phyloP scores from a whole-genome alignment of 768 basidiomycete species.

The Lentinula sp. region DNA sequence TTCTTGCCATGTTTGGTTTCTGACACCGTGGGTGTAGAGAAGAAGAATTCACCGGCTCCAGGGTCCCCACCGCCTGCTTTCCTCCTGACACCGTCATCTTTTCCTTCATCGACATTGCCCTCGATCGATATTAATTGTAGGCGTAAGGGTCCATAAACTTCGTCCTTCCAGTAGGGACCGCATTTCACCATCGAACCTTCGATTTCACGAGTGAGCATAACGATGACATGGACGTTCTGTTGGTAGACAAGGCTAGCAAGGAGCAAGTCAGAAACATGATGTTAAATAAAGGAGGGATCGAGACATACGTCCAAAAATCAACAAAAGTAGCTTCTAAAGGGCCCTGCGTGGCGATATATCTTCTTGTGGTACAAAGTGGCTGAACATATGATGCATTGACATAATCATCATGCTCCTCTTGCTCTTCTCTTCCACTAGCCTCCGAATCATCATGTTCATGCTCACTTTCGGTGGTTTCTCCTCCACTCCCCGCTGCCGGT shows the following conservation, averaged over 20 bases:
- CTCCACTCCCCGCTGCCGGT: not conserved
- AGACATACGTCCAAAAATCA: slow-evolving; percentile 90
- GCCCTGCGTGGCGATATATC: slow-evolving; percentile 96
- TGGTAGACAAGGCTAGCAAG: slow-evolving; percentile 76
- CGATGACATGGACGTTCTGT: slow-evolving; percentile 89
- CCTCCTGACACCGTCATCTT: slow-evolving; percentile 11
- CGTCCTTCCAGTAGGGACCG: slow-evolving; percentile 79
- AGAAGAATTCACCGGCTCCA: slow-evolving; percentile 29
- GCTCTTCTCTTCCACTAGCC: not conserved
- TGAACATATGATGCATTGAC: slow-evolving; percentile 94
- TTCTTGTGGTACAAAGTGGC: slow-evolving; percentile 71
- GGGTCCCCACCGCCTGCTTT: slow-evolving; percentile 12
- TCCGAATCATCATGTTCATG: not conserved
- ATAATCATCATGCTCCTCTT: slow-evolving; percentile 70
- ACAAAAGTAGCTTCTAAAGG: slow-evolving; percentile 83
- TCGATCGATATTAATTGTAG: slow-evolving; percentile 33
- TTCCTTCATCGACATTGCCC: slow-evolving; percentile 14
- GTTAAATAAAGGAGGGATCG: not conserved
- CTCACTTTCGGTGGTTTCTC: slow-evolving; percentile 1
- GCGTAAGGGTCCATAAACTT: slow-evolving; percentile 63
- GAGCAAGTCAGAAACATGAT: not conserved
- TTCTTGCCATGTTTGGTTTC: slow-evolving; percentile 1
- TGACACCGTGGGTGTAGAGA: slow-evolving; percentile 9
- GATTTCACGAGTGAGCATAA: slow-evolving; percentile 92
- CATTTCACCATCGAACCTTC: slow-evolving; percentile 90